A percentile compares a stretch with the other conserved stretches of the same genome.
phyloP scores from a whole-genome alignment of 1,139 yeast genomes.

The Taphrina sp. region DNA sequence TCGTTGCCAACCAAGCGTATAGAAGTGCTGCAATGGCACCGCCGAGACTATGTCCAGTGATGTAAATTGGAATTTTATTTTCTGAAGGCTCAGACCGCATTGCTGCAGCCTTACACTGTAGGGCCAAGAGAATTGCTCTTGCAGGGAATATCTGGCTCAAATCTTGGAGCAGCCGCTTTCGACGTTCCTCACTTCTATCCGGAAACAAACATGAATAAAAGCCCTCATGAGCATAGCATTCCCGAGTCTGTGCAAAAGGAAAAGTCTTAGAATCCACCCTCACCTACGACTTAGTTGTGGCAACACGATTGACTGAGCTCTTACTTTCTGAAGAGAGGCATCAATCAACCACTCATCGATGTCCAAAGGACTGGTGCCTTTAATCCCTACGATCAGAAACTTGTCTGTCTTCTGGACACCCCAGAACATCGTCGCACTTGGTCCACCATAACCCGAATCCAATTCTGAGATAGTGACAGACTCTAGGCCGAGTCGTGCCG shows the following conservation, averaged over 20 bases:
- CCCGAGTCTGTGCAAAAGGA: neutral
- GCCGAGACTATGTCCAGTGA: conserved; percentile 32
- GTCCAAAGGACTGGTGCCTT: conserved; percentile 25
- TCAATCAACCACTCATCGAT: conserved; percentile 21
- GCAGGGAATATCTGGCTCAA: conserved; percentile 12
- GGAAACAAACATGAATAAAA: conserved; percentile 25
- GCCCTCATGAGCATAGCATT: conserved; percentile 20
- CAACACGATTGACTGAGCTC: neutral
- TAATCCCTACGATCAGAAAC: conserved; percentile 20
- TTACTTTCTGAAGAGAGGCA: conserved; percentile 15
- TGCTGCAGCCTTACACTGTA: conserved; percentile 6
- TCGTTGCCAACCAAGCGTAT: conserved; percentile 1
- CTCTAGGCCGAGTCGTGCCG: neutral
- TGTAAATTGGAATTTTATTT: conserved; percentile 13
- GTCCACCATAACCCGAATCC: conserved; percentile 27
- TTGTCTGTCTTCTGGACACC: neutral
- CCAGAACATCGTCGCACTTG: conserved; percentile 13
- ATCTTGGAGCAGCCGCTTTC: neutral
- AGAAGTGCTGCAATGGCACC: conserved; percentile 28
- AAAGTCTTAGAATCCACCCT: too few relatives aligned
- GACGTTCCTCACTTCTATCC: neutral
- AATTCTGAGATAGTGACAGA: conserved; percentile 16
- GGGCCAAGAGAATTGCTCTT: conserved; percentile 8
- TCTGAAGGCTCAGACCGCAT: neutral
- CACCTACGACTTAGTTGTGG: too few relatives aligned